Evolutionary conservation across 2,329 filamentous ascomycete genomes (phyloP).

Genomic region (Trichoderma sp.): DNA sequence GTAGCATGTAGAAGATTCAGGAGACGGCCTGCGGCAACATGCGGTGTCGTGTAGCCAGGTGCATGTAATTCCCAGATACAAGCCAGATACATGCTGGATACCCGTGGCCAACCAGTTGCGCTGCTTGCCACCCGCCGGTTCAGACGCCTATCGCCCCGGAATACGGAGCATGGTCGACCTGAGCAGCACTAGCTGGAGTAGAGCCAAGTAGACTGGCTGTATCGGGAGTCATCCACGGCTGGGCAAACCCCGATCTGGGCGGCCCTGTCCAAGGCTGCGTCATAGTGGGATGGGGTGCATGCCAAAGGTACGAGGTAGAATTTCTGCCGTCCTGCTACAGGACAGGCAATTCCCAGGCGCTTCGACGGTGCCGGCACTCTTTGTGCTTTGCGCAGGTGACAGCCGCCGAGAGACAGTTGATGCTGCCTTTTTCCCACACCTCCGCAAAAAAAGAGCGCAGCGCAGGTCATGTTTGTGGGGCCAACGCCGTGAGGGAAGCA

Average conservation of each 20-base stretch:
- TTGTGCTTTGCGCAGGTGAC: not conserved
- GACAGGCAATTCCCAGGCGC: not conserved
- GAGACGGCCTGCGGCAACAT: not conserved
- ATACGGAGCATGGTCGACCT: not conserved
- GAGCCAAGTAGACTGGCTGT: conserved; percentile 4
- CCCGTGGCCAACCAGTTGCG: not conserved
- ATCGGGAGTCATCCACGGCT: conserved; percentile 2
- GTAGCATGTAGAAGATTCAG: not conserved
- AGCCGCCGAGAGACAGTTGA: not conserved
- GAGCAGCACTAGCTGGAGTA: not conserved
- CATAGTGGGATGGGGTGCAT: conserved; percentile 18
- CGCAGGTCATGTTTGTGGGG: conserved; percentile 1
- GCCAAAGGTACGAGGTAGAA: not conserved
- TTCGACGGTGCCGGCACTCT: not conserved
- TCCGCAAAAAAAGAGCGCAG: conserved; percentile 1
- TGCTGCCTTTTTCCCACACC: not conserved
- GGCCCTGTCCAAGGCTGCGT: conserved; percentile 3
- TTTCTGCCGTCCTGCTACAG: not conserved
- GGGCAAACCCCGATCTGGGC: conserved; percentile 19
- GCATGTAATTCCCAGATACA: not conserved
- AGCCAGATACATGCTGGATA: not conserved
- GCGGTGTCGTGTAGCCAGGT: not conserved
- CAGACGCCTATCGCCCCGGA: not conserved
- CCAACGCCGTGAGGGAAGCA: not conserved
- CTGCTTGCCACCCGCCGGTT: not conserved